phyloP scores from a whole-genome alignment of 179 eudicot genomes.

The Vitellaria paradoxa region DNA sequence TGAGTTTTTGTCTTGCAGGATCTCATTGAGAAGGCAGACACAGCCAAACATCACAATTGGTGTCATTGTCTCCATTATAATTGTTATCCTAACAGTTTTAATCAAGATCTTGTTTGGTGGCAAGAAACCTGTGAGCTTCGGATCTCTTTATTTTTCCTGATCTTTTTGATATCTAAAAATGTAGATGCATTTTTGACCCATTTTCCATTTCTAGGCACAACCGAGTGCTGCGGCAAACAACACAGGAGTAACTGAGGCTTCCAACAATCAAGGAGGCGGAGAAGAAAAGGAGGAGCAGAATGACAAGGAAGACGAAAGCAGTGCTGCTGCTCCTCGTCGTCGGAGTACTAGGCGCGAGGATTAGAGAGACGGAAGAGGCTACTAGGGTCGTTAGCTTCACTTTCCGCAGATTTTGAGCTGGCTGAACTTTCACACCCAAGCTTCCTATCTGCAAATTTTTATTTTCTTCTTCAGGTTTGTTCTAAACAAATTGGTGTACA shows the following conservation, averaged over 20 bases:
- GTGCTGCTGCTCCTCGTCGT: slow-evolving; percentile 51
- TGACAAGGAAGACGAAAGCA: slow-evolving; percentile 31
- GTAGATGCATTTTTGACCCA: too few relatives aligned
- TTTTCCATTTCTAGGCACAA: slow-evolving; percentile 36
- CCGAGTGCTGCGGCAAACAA: slow-evolving; percentile 18
- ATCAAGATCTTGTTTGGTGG: slow-evolving; percentile 69
- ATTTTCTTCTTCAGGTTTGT: background rate
- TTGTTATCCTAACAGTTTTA: slow-evolving; percentile 42
- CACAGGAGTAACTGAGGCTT: slow-evolving; percentile 39
- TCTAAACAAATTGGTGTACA: background rate
- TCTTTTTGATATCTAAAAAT: background rate
- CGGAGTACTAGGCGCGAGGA: slow-evolving; percentile 67
- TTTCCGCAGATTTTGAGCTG: slow-evolving; percentile 4
- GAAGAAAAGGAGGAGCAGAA: slow-evolving; percentile 51
- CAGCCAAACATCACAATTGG: slow-evolving; percentile 67
- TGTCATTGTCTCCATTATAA: slow-evolving; percentile 42
- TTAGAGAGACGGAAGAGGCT: slow-evolving; percentile 15
- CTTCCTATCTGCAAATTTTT: background rate
- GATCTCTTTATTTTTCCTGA: background rate
- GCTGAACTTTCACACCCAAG: background rate
- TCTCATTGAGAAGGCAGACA: slow-evolving; percentile 61
- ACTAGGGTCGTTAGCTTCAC: background rate
- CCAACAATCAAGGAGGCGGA: slow-evolving; percentile 19
- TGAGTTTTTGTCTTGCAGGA: slow-evolving; percentile 45
- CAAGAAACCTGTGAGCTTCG: slow-evolving; percentile 50